Conservation (phyloP, 2,329 filamentous ascomycete genomes). For the Phoma sp. region DNA sequence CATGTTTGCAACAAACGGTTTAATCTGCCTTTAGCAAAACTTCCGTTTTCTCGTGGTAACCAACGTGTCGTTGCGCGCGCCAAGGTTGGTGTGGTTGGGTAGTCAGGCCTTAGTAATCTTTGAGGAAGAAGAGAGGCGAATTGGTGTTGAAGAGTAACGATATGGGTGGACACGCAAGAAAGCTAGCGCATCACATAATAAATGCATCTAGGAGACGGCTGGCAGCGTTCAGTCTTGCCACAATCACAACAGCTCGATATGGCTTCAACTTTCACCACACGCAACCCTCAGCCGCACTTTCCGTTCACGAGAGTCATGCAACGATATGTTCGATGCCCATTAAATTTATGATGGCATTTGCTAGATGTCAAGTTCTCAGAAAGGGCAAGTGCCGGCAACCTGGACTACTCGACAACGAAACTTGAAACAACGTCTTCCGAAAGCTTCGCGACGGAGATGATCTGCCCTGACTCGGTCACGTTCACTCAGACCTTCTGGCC, state of each 20-base stretch:
- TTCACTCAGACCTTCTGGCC: neutral
- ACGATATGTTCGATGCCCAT: neutral
- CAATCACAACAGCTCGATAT: neutral
- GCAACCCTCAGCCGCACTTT: neutral
- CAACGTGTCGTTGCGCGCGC: too few species aligned
- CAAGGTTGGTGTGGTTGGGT: too few species aligned
- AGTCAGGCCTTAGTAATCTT: too few species aligned
- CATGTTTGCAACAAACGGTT: too few species aligned
- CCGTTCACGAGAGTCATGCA: neutral
- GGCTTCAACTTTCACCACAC: neutral
- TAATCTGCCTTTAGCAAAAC: too few species aligned
- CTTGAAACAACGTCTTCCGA: neutral
- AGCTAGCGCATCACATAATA: neutral
- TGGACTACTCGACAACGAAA: neutral
- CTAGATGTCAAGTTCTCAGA: too few species aligned
- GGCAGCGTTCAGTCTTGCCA: neutral
- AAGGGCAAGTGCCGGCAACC: too few species aligned
- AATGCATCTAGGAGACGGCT: neutral
- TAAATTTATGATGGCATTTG: neutral
- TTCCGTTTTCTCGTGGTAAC: too few species aligned
- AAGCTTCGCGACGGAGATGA: neutral
- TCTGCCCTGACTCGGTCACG: neutral
- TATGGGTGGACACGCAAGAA: neutral
- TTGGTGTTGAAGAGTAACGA: too few species aligned
- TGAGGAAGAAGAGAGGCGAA: too few species aligned